A percentile compares a stretch with the other conserved stretches of the same genome.
Evolutionary conservation across 306 rosid genomes (phyloP).

Genomic region (Begonia fuchsioides): DNA sequence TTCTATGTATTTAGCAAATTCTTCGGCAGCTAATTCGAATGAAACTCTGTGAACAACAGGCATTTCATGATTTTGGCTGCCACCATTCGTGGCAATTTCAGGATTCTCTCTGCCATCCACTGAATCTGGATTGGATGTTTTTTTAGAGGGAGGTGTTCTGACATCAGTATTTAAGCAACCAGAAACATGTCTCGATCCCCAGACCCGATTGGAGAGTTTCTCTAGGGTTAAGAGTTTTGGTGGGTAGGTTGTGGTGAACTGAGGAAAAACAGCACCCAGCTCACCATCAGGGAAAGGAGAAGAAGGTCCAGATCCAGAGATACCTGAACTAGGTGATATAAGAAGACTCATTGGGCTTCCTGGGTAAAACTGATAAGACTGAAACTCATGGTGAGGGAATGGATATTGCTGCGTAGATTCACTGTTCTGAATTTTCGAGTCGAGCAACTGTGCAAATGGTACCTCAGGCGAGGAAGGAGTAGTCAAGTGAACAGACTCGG

Average conservation of each 20-base stretch:
- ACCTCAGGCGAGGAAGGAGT: constrained; percentile 98
- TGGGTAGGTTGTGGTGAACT: constrained; percentile 40
- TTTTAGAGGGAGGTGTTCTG: neutral
- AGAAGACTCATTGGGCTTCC: constrained; percentile 90
- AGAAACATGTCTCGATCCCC: too few relatives aligned
- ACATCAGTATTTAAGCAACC: neutral
- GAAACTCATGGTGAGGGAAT: constrained; percentile 65
- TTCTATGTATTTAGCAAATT: neutral
- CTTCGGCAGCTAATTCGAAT: neutral
- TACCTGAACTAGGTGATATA: constrained; percentile 77
- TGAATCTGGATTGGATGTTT: neutral
- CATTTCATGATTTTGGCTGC: neutral
- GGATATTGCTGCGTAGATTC: constrained; percentile 46
- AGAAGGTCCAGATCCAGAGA: constrained; percentile 71
- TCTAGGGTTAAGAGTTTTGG: constrained; percentile 55
- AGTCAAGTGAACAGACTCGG: constrained; percentile 73
- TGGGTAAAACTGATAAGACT: constrained; percentile 78
- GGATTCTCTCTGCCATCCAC: neutral
- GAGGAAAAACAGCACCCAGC: constrained; percentile 19
- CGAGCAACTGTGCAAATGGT: constrained; percentile 85
- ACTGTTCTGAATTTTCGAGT: constrained; percentile 31
- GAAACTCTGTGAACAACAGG: neutral
- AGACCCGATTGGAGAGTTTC: constrained; percentile 32
- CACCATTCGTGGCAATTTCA: neutral
- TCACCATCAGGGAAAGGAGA: constrained; percentile 74